Base-by-base conservation (phyloP, 176 grass and related monocot species). In the Leersia perrieri region DNA sequence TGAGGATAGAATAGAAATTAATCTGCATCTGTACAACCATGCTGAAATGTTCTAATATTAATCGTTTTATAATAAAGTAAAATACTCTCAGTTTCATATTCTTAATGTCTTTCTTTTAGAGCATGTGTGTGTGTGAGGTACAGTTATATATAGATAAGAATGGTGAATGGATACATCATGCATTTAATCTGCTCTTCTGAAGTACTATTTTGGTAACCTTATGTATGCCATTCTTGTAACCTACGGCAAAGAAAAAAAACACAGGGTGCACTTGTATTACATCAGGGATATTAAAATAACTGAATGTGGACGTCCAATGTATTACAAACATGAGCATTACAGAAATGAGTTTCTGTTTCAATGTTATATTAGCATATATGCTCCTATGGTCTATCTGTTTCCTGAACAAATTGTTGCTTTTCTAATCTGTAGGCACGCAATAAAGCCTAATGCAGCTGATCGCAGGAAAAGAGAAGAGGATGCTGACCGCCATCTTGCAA, bases 381-480 rank as follows among this genome's bases (percentile, higher is more conserved):
- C 8, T 61, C 32, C 18, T 22, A 22, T n/a, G 40, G 18, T 71
- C 33, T 60, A 47, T 70, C 41, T 76, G 28, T 13, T 35, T 82
- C 62, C 6, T 63, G 58, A 58, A 70, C 44, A 63, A 28, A 60
- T 25, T 74, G 33, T 28, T 73, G 18, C 42, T 74, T 57, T 81
- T 80, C 29, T 60, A 29, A 60, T 60, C 16, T 79, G 45, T 68
- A 98, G 96, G 82, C 68, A 86, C 68, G 81, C 72, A 15, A 60
- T 83, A 66, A 86, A 76, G 79, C 84, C 80, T 34, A 79, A 66
- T 63, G 77, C 86, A 75, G 86, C 81, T 42, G 86, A 89, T 62
- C 84, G 41, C 34, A 95, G 81, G 81, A 93, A 63, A 87, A 95
- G 84, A 74, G 92, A 98, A 88, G 96, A 98, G 45, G 87, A 95